phyloP scores from a whole-genome alignment of 768 basidiomycete genomes.

The Suillus alpinus region DNA sequence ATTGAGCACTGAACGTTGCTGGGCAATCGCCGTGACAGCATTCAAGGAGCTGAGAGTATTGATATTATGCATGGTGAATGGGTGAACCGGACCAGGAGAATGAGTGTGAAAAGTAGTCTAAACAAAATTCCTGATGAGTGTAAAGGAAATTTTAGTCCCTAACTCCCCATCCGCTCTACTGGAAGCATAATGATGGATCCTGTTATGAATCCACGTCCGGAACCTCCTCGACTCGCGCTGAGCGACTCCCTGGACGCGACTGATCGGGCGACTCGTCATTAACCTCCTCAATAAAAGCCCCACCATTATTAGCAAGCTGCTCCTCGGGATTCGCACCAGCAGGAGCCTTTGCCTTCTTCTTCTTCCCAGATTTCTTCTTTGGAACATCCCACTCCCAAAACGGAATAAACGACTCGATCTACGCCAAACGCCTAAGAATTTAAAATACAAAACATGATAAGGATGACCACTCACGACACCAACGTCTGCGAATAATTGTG shows the following conservation, averaged over 20 bases:
- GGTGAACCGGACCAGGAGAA: neutral
- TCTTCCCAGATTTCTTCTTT: slow-evolving; percentile 67
- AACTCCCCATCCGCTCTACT: neutral
- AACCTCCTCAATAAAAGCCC: slow-evolving; percentile 38
- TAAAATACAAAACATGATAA: neutral
- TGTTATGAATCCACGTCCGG: slow-evolving; percentile 38
- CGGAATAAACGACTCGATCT: slow-evolving; percentile 98
- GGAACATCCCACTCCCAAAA: slow-evolving; percentile 95
- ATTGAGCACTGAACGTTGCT: neutral
- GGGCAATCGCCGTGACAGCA: neutral
- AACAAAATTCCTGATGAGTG: neutral
- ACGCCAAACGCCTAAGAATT: neutral
- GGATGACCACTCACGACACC: slow-evolving; percentile 78
- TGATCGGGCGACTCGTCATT: slow-evolving; percentile 29
- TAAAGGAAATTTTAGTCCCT: neutral
- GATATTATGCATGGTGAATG: neutral
- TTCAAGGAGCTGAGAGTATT: neutral
- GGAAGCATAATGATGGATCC: neutral
- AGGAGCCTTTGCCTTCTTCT: slow-evolving; percentile 49
- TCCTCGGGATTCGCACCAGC: slow-evolving; percentile 31
- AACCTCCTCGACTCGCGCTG: slow-evolving; percentile 44
- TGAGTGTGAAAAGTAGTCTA: neutral
- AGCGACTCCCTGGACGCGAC: slow-evolving; percentile 34
- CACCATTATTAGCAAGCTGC: slow-evolving; percentile 40
- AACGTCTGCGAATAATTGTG: slow-evolving; percentile 95